These are phyloP conservation scores for Pythium brassicae DNA, from an alignment of 352 stramenopile species.

Conservation along the genomic window DNA sequence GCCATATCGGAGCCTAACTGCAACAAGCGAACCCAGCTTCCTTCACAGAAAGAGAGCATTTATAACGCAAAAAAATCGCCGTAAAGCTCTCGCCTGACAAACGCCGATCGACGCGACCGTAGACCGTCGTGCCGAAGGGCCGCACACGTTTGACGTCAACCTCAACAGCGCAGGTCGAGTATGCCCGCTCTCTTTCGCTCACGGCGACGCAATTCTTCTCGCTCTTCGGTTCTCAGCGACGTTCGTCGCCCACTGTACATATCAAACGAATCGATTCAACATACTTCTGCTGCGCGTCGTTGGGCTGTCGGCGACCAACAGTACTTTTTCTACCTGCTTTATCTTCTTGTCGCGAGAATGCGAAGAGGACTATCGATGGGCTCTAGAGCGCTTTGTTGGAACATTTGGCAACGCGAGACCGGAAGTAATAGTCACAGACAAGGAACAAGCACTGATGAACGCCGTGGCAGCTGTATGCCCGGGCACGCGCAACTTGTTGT, in stretches of 20 bases:
- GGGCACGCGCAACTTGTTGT: neutral
- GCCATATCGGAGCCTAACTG: too few species aligned
- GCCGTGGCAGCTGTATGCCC: neutral
- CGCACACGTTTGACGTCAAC: too few species aligned
- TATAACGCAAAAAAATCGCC: too few species aligned
- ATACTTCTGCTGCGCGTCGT: neutral
- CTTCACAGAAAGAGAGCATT: too few species aligned
- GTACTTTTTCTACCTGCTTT: neutral
- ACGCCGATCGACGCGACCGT: too few species aligned
- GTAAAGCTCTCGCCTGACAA: too few species aligned
- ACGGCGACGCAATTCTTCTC: neutral
- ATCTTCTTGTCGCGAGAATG: neutral
- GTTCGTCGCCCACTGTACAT: neutral
- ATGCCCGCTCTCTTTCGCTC: too few species aligned
- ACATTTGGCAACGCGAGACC: neutral
- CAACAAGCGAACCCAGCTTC: too few species aligned
- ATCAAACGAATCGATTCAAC: neutral
- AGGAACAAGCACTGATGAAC: neutral
- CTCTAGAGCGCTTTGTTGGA: neutral
- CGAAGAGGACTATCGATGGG: neutral
- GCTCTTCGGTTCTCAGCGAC: neutral
- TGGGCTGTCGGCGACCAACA: neutral
- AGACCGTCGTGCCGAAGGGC: too few species aligned
- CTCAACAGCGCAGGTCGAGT: too few species aligned
- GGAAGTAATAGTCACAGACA: neutral